Evolutionary conservation across 179 eudicot genomes (phyloP).

Genomic region (Gypsophila paniculata): DNA sequence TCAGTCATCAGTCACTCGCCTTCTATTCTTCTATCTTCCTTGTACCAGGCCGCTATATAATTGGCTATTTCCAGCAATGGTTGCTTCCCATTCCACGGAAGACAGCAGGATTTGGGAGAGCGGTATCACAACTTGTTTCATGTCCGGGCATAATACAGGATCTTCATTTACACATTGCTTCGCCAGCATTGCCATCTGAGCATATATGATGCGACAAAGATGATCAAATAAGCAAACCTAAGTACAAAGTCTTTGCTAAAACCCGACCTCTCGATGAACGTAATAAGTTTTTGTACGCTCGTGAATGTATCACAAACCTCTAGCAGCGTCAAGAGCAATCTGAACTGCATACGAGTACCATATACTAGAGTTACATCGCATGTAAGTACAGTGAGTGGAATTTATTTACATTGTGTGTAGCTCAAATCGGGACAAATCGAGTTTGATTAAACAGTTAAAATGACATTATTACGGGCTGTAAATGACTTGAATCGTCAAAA

Average conservation of each 20-base stretch:
- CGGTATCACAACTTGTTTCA: slow-evolving; percentile 87
- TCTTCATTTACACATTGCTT: slow-evolving; percentile 93
- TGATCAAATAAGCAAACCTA: not conserved
- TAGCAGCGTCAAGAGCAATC: slow-evolving; percentile 92
- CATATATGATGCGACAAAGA: not conserved
- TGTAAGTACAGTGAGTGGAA: too few relatives aligned
- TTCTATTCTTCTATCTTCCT: slow-evolving; percentile 48
- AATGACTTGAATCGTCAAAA: too few relatives aligned
- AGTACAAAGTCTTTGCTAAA: not conserved
- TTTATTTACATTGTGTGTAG: too few relatives aligned
- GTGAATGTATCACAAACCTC: slow-evolving; percentile 92
- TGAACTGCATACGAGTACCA: too few relatives aligned
- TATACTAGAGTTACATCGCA: too few relatives aligned
- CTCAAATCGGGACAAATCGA: too few relatives aligned
- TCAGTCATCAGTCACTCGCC: too few relatives aligned
- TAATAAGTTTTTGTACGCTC: slow-evolving; percentile 94
- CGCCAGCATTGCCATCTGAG: slow-evolving; percentile 73
- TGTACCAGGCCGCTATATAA: slow-evolving; percentile 93
- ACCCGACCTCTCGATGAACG: slow-evolving; percentile 54
- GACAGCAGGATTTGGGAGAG: slow-evolving; percentile 84
- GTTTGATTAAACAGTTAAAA: too few relatives aligned
- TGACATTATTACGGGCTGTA: too few relatives aligned
- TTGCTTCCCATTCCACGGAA: slow-evolving; percentile 97
- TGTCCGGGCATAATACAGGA: slow-evolving; percentile 84
- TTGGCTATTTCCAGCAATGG: slow-evolving; percentile 98